Evolutionary conservation across 1,139 yeast genomes (phyloP), one percentile per base, ranked within the genome.

Genomic region (Kluyveromyces sp.): DNA sequence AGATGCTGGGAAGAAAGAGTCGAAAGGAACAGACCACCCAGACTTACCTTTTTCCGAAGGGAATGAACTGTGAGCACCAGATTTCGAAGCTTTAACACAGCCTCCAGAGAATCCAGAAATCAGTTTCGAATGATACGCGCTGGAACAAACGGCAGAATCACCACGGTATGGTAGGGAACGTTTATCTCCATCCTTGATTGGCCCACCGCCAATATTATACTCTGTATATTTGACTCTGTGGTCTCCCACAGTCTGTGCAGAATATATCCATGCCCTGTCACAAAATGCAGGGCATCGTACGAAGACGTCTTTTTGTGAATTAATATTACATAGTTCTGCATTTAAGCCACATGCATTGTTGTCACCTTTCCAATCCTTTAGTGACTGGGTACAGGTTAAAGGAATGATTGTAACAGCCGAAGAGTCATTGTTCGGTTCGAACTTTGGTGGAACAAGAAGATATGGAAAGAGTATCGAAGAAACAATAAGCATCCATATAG

Each of bases 241-340:
- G 48, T 73, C 74, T 0, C 96, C 97, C 0, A 88, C 86, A 0
- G 92, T 81, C 5, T 81, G 70, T n/a, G 82, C 77, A 1, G 92
- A 79, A 63, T 81, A 89, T 0, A 88, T 77, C 81, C 86, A 79
- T 38, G 90, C 81, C 40, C 84, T 69, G 53, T 81, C 87, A 66
- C 97, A 90, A 36, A 89, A 70, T 0, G 97, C 95, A 0, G 97
- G 96, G 64, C 97, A 90, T 54, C 89, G 72, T 57, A 90, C 74
- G 7, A 75, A 64, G 25, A 83, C 71, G 39, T 81, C 82, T 34
- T 72, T 59, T 8, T 67, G 60, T 1, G 66, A 62, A 33, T 70
- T 64, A 1, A 78, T 77, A 8, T 55, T 59, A 65, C 97, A 90
- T 5, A 67, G 55, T 25, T 69, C 65, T 1, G 82, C 96, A 55